phyloP scores from a whole-genome alignment of 1,284 basidiomycete genomes.

The Coniferiporia sulphurascens region DNA sequence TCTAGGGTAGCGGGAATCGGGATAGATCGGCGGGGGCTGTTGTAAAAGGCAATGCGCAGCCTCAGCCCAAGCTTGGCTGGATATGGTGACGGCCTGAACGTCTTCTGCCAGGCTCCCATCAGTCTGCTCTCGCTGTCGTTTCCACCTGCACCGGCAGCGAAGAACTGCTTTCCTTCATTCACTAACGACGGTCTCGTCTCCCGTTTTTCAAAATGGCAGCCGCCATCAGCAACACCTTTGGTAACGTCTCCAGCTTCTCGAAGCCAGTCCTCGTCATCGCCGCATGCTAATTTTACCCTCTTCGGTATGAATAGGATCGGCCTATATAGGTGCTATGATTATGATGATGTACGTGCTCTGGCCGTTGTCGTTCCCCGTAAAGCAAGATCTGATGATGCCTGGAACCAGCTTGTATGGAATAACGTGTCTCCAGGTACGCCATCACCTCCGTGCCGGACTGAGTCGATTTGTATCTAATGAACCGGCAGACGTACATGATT shows the following conservation, averaged over 20 bases:
- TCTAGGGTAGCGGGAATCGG: too few species aligned
- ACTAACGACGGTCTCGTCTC: neutral
- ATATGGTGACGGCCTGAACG: neutral
- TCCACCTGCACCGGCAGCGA: neutral
- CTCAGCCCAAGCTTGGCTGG: too few species aligned
- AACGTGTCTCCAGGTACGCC: slow-evolving; percentile 16
- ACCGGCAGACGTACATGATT: slow-evolving; percentile 15
- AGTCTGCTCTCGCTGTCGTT: neutral
- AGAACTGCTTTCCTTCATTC: too few species aligned
- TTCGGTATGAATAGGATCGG: slow-evolving; percentile 5
- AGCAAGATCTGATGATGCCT: neutral
- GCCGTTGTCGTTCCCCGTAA: neutral
- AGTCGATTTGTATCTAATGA: neutral
- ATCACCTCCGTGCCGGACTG: neutral
- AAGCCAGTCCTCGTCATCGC: neutral
- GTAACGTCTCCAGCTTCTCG: neutral
- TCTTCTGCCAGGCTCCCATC: neutral
- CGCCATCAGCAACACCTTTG: neutral
- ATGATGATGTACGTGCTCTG: slow-evolving; percentile 12
- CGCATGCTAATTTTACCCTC: neutral
- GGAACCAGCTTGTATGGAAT: slow-evolving; percentile 17
- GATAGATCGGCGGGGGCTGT: too few species aligned
- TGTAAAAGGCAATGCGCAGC: too few species aligned
- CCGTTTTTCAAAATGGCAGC: neutral
- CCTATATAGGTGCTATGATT: slow-evolving; percentile 13